Evolutionary conservation across 257 asterid genomes (phyloP).

Genomic region (Anisodus acutangulus): DNA sequence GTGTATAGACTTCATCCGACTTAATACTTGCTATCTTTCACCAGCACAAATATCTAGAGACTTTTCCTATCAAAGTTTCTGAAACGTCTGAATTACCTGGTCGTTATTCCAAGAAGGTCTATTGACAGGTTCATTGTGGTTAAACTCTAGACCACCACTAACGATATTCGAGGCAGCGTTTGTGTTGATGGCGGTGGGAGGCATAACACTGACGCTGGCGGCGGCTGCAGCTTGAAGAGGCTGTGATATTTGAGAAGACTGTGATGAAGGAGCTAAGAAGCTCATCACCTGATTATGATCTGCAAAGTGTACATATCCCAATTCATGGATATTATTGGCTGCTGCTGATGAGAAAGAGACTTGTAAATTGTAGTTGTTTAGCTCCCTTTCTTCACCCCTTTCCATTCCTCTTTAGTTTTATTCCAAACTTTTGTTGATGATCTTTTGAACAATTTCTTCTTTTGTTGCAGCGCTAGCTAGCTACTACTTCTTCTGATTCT

Average conservation of each 20-base stretch:
- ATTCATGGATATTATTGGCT: slow-evolving; percentile 42
- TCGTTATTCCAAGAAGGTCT: slow-evolving; percentile 75
- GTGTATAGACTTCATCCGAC: neutral
- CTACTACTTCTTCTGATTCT: neutral
- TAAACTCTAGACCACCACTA: slow-evolving; percentile 57
- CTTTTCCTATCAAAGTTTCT: neutral
- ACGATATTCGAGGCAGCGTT: slow-evolving; percentile 22
- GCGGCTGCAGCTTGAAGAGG: slow-evolving; percentile 31
- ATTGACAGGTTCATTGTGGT: slow-evolving; percentile 43
- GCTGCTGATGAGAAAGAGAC: slow-evolving; percentile 40
- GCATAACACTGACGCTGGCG: slow-evolving; percentile 21
- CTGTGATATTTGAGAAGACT: slow-evolving; percentile 38
- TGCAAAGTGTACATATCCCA: slow-evolving; percentile 77
- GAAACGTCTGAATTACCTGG: slow-evolving; percentile 48
- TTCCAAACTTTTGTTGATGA: slow-evolving; percentile 15
- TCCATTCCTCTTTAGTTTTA: slow-evolving; percentile 36
- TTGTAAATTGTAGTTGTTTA: slow-evolving; percentile 53
- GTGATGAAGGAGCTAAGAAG: slow-evolving; percentile 54
- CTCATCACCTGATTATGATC: slow-evolving; percentile 62
- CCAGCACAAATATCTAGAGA: neutral
- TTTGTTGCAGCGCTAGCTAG: neutral
- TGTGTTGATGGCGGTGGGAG: slow-evolving; percentile 21
- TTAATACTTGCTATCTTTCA: neutral
- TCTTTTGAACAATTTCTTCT: neutral
- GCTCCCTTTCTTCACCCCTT: slow-evolving; percentile 55